Evolutionary conservation across 1,284 basidiomycete genomes (phyloP).

Genomic region (Trichosporon ovoides): DNA sequence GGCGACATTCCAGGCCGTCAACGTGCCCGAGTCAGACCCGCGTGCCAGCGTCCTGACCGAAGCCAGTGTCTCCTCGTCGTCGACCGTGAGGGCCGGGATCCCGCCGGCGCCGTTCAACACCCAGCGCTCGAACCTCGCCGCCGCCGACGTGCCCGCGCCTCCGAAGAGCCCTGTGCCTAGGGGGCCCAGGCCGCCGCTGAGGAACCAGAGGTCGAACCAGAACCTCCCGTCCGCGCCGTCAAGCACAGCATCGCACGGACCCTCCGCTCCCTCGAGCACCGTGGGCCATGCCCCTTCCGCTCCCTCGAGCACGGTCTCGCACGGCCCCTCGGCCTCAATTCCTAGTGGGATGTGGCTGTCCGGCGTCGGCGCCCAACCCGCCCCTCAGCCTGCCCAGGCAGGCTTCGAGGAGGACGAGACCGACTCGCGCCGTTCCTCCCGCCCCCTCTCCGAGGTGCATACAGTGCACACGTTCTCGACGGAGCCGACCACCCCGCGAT

Average conservation of each 20-base stretch:
- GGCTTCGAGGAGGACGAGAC: background rate
- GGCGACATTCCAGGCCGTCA: background rate
- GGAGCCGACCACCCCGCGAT: background rate
- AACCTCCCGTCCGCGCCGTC: no score
- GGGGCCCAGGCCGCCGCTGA: background rate
- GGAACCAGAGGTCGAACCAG: background rate
- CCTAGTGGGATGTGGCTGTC: background rate
- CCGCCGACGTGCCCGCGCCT: background rate
- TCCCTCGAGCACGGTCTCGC: background rate
- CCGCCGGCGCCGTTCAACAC: background rate
- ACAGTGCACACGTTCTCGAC: constrained; percentile 1
- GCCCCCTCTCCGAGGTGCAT: background rate
- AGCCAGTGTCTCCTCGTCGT: background rate
- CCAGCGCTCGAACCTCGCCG: background rate
- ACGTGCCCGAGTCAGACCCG: background rate
- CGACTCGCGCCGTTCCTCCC: background rate
- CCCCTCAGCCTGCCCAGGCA: no score
- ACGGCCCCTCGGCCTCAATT: background rate
- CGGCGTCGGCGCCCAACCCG: no score
- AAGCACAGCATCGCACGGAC: background rate
- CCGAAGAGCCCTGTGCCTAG: background rate
- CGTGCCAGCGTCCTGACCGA: background rate
- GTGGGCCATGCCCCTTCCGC: no score
- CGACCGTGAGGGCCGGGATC: background rate
- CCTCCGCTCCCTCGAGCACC: no score